These are phyloP conservation scores for Dinochytrium kinnereticum DNA, from an alignment of 371 early-diverging fungal species.

Conservation along the genomic window DNA sequence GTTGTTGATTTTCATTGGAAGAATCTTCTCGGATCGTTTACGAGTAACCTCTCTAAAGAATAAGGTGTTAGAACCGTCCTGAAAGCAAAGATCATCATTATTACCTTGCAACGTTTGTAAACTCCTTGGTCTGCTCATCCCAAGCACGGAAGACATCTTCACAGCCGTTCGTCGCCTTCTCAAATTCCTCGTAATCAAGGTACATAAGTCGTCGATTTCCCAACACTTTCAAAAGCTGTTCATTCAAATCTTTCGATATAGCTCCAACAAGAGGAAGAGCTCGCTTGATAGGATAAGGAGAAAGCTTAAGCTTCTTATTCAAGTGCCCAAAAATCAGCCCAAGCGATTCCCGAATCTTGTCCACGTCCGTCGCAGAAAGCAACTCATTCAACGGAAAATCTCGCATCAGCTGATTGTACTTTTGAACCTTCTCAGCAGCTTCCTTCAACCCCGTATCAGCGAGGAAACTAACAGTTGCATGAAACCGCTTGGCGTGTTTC, in stretches of 20 bases:
- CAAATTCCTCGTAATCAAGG: constrained; percentile 85
- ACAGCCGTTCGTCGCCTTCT: constrained; percentile 78
- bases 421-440: constrained; percentile 86
- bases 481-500: constrained; percentile 97
- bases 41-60: constrained; percentile 93
- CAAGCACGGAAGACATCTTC: constrained; percentile 90
- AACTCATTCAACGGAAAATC: constrained; percentile 98
- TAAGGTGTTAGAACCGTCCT: too few species aligned
- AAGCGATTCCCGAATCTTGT: constrained; percentile 81
- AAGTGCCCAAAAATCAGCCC: constrained; percentile 89
- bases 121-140: constrained; percentile 96
- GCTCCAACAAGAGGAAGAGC: constrained; percentile 93
- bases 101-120: constrained; percentile 81
- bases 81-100: neutral
- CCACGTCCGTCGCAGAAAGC: constrained; percentile 90
- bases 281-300: constrained; percentile 94
- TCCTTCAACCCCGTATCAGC: constrained; percentile 98
- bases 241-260: constrained; percentile 92
- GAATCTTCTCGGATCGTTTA: constrained; percentile 82
- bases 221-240: constrained; percentile 87
- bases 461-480: constrained; percentile 95
- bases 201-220: constrained; percentile 91
- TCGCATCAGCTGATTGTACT: constrained; percentile 97
- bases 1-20: constrained; percentile 91
- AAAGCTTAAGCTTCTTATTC: constrained; percentile 94